These are phyloP conservation scores for Trichoderma brevicompactum DNA, from an alignment of 2,329 filamentous ascomycete species.

Conservation along the genomic window DNA sequence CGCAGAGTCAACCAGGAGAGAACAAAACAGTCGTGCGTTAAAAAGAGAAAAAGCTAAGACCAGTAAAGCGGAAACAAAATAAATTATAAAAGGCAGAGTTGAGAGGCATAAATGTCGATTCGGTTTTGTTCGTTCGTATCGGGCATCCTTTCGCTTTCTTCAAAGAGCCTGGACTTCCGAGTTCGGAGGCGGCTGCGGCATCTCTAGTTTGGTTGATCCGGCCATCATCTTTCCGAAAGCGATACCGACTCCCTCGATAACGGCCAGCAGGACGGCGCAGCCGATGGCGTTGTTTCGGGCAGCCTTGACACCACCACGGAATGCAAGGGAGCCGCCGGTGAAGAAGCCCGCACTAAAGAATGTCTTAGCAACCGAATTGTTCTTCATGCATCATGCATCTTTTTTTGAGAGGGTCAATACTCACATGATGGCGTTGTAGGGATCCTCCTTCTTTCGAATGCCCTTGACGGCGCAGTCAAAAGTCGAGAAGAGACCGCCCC, in stretches of 20 bases:
- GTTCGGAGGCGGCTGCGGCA: conserved; percentile 42
- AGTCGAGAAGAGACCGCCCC: conserved; percentile 94
- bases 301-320: conserved; percentile 88
- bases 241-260: conserved; percentile 97
- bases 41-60: conserved; percentile 28
- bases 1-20: not conserved
- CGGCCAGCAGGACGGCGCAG: conserved; percentile 89
- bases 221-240: conserved; percentile 95
- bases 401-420: not conserved
- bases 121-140: conserved; percentile 4
- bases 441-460: conserved; percentile 92
- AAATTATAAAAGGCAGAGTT: conserved; percentile 26
- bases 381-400: not conserved
- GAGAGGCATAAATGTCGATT: conserved; percentile 22
- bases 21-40: conserved; percentile 13
- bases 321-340: conserved; percentile 87
- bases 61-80: not conserved
- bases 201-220: conserved; percentile 80
- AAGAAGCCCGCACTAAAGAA: conserved; percentile 77
- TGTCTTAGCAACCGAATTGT: not conserved
- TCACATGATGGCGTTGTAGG: conserved; percentile 90
- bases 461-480: conserved; percentile 98
- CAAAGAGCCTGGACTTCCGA: conserved; percentile 39
- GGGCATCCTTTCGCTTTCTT: conserved; percentile 23
- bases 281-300: conserved; percentile 95